Evolutionary conservation across 78 protist genomes (phyloP), one percentile per base, ranked within the genome.

Genomic region (Pigoraptor vietnamica): DNA sequence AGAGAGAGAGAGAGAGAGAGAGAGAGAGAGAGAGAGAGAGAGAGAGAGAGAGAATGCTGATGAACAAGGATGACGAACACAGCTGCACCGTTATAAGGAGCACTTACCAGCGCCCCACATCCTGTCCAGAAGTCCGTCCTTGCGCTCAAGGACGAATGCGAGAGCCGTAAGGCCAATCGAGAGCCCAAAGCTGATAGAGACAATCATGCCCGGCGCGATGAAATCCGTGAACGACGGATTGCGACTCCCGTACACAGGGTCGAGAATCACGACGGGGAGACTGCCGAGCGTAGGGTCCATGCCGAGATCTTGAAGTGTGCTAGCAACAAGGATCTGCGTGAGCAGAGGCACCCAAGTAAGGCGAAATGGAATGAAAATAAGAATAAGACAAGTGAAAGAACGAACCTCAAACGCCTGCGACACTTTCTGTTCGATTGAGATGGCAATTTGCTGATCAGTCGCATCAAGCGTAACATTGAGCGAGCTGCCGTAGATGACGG

Each of bases 151-250:
- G 25, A 87, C 90, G 23, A 87, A 87, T 34, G 81, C 0, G 25
- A 87, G 23, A 14, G 90, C 90, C 23, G 90, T 87, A 1, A 87
- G 90, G 37, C 90, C 90, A 40, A 87, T 87, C 0, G 90, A 33
- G n/a, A 35, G 32, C 6, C 40, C 90, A 87, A 87, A 87, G 19
- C 36, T 23, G 24, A 87, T 87, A 23, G 34, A 29, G 23, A 89
- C 89, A 35, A 92, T 48, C 87, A 90, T 90, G 21, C 95, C 96
- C 39, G 96, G 96, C 32, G 94, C 95, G 14, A 94, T 23, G 56
- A 94, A 94, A 35, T 87, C 89, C 0, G 92, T 39, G 86, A 94
- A 94, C 1, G 88, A 86, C 2, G 93, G 79, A 39, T 33, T 23
- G 0, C 36, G 32, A 0, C 37, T 25, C 23, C 96, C 96, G 89